Conservation (phyloP, 805 yeast species). For the Hanseniaspora mollemarum region DNA sequence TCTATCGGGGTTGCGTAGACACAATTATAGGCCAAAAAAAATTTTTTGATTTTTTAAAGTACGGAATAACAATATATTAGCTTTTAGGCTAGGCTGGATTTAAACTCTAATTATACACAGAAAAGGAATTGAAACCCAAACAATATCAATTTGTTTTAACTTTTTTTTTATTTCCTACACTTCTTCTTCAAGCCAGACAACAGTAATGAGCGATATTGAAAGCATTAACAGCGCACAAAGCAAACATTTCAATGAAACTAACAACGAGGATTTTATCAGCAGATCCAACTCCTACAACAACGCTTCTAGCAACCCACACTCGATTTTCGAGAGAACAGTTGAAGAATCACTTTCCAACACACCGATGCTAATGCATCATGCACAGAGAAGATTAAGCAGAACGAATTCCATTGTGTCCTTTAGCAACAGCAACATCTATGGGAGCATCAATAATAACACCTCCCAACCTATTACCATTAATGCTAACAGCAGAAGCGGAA, state of each 20-base stretch:
- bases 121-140: no score
- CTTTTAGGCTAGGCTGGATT: no score
- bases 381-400: conserved; percentile 20
- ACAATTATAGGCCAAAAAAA: no score
- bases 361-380: conserved; percentile 15
- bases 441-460: conserved; percentile 10
- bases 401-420: conserved; percentile 16
- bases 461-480: conserved; percentile 1
- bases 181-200: no score
- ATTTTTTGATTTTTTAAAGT: no score
- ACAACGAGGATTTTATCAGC: conserved; percentile 9
- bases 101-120: no score
- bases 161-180: no score
- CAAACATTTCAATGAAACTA: neutral
- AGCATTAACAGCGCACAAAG: conserved; percentile 3
- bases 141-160: no score
- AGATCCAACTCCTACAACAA: conserved; percentile 15
- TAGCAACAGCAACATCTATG: neutral
- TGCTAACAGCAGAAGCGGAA: conserved; percentile 5
- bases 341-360: conserved; percentile 39
- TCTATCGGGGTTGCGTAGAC: no score
- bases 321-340: conserved; percentile 55
- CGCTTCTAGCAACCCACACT: conserved; percentile 19
- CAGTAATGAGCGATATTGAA: conserved; percentile 3
- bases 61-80: no score